A percentile compares a stretch with the other conserved stretches of the same genome.
Conservation (phyloP, 1,139 yeast genomes). For the Kluyveromyces sp. region DNA sequence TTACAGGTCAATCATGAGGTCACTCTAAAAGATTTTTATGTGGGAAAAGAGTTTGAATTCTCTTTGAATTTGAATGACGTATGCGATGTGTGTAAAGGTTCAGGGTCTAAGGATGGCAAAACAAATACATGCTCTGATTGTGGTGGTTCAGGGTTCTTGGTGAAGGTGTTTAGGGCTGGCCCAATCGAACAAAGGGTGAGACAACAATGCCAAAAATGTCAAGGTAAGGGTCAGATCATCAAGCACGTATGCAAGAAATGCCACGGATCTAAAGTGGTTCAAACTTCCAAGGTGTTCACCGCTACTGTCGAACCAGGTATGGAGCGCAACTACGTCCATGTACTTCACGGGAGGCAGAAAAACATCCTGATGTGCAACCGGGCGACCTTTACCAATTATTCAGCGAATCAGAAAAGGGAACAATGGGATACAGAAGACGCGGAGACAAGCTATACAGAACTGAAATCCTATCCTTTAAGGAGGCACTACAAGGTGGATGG, state of each 20-base stretch:
- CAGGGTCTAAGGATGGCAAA: slow-evolving; percentile 76
- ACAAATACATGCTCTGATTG: slow-evolving; percentile 59
- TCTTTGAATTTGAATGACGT: slow-evolving; percentile 62
- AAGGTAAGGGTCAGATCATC: slow-evolving; percentile 67
- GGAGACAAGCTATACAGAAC: slow-evolving; percentile 70
- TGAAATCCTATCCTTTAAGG: slow-evolving; percentile 64
- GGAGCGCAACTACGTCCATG: slow-evolving; percentile 49
- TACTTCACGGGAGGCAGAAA: slow-evolving; percentile 76
- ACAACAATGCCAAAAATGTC: slow-evolving; percentile 69
- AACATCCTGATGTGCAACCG: slow-evolving; percentile 68
- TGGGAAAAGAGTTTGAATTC: slow-evolving; percentile 57
- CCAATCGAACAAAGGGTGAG: slow-evolving; percentile 87
- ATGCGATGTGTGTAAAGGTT: slow-evolving; percentile 72
- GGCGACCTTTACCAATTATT: slow-evolving; percentile 68
- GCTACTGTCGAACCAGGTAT: slow-evolving; percentile 67
- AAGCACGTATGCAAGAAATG: slow-evolving; percentile 60
- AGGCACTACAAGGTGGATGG: slow-evolving; percentile 81
- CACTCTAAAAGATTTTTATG: slow-evolving; percentile 57
- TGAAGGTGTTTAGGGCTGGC: slow-evolving; percentile 70
- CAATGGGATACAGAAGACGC: slow-evolving; percentile 82
- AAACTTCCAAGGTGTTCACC: slow-evolving; percentile 49
- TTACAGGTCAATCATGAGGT: slow-evolving; percentile 51
- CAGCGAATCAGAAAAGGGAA: slow-evolving; percentile 44
- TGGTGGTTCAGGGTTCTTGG: slow-evolving; percentile 62
- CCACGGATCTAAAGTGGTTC: slow-evolving; percentile 58